Percentiles rank a stretch among this genome's conserved stretches.
Evolutionary conservation across 1,139 yeast species (phyloP).

Genomic region (Kluyveromyces sp.): DNA sequence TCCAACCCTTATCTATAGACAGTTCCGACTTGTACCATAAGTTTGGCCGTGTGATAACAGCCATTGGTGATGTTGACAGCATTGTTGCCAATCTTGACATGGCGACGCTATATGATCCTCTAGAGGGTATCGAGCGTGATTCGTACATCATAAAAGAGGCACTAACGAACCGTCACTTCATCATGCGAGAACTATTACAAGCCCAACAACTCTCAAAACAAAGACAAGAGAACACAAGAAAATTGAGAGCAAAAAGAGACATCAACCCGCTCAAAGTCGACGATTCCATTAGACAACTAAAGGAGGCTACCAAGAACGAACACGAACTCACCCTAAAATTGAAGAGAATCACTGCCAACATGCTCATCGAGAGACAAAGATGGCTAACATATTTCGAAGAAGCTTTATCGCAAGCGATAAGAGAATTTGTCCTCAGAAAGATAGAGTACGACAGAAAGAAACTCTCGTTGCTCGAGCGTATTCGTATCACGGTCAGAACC

Average conservation of each 20-base stretch:
- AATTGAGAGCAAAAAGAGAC: conserved; percentile 64
- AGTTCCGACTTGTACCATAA: conserved; percentile 68
- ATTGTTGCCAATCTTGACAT: conserved; percentile 66
- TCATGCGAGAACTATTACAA: conserved; percentile 79
- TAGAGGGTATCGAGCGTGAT: conserved; percentile 58
- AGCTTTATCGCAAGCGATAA: conserved; percentile 48
- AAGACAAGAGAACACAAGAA: conserved; percentile 67
- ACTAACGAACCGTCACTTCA: conserved; percentile 79
- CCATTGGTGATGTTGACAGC: conserved; percentile 71
- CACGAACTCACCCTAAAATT: conserved; percentile 68
- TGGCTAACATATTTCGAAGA: conserved; percentile 44
- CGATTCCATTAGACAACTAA: conserved; percentile 75
- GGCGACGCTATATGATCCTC: conserved; percentile 73
- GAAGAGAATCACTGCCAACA: conserved; percentile 75
- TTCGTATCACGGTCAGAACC: conserved; percentile 64
- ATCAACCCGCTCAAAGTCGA: conserved; percentile 86
- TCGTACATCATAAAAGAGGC: conserved; percentile 88
- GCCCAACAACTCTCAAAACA: conserved; percentile 70
- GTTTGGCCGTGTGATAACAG: conserved; percentile 57
- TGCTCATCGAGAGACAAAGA: conserved; percentile 64
- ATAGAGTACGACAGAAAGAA: conserved; percentile 85
- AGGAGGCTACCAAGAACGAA: conserved; percentile 72
- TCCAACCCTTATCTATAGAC: conserved; percentile 33
- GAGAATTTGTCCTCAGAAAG: conserved; percentile 56
- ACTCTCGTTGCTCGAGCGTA: conserved; percentile 65